phyloP scores from a whole-genome alignment of 352 stramenopile genomes.

The Globisporangium yorkense region DNA sequence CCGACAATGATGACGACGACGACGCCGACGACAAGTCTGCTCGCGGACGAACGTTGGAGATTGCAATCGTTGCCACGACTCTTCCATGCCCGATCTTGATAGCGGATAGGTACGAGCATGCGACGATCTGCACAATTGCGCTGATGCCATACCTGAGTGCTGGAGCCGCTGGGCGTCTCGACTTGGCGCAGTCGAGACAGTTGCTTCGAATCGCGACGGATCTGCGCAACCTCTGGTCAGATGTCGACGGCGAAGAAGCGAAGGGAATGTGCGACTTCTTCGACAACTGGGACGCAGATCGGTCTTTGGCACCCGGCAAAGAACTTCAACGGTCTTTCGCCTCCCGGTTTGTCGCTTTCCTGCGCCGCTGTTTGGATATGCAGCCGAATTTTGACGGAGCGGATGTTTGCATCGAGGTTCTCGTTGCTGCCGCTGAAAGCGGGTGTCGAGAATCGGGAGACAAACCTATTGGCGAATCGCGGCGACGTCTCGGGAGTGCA shows the following conservation, averaged over 20 bases:
- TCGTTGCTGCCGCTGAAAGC: conserved; percentile 18
- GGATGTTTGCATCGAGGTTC: conserved; percentile 27
- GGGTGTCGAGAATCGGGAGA: neutral
- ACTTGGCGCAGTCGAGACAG: neutral
- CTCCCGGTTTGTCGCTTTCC: neutral
- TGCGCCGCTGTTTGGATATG: neutral
- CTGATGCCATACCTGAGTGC: conserved; percentile 28
- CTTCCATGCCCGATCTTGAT: conserved; percentile 31
- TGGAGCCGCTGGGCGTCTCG: neutral
- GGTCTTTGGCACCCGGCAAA: neutral
- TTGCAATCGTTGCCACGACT: conserved; percentile 20
- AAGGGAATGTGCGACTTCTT: conserved; percentile 3
- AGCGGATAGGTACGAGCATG: conserved; percentile 24
- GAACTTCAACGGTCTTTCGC: conserved; percentile 1
- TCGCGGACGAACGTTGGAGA: conserved; percentile 10
- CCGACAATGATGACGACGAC: neutral
- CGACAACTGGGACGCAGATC: neutral
- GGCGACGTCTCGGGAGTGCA: neutral
- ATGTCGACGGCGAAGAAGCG: neutral
- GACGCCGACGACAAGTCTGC: conserved; percentile 4
- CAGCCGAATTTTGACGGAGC: conserved; percentile 7
- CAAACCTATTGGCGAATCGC: conserved; percentile 2
- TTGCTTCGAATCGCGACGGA: conserved; percentile 5
- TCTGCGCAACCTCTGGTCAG: conserved; percentile 8
- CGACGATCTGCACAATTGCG: conserved; percentile 34